Base-by-base conservation (phyloP, 1,284 basidiomycete genomes). In the Vanrija sp. region DNA sequence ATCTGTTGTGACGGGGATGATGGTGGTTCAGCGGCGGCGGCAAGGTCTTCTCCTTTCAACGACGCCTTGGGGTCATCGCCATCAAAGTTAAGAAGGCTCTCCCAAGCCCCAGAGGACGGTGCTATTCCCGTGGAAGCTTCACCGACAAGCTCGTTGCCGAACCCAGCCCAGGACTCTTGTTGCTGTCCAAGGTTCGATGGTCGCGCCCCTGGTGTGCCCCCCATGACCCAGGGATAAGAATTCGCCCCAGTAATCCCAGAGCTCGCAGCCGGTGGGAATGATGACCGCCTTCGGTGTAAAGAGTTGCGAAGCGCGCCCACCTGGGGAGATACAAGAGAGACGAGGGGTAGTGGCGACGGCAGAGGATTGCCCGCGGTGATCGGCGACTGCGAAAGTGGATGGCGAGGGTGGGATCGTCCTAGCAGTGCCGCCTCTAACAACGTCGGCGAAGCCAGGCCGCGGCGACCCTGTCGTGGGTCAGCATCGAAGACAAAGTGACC, bases 31-130 rank as follows among this genome's bases (percentile, higher is more conserved):
- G 18, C 34, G 14, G 14, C 34, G 14, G 14, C 10, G 14, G 5
- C 34, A 34, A 34, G 9, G 34, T 34, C 34, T 12, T 34, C 34
- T 12, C 10, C 34, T 34, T 34, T 34, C 12, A 14, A 34, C 34
- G 14, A 34, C 12, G 34, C 34, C 34, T 15, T 34, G 34, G 34
- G 9, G 12, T 34, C 34, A 12, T 57, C 57, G 9, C 18, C 46
- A 25, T 65, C 63, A 45, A 66, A 63, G 44, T 62, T 62, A 43
- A 69, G 54, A 12, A 71, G 58, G 25, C 61, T 62, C 16, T 71
- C 67, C 68, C 68, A 66, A 14, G 47, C 58, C 1, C 51, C 55
- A 2, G 46, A 49, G 5, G 15, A 26, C 14, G 21, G 25, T 45
- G 16, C 25, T 28, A 25, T 6, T 21, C 28, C 10, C 28, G 14